Evolutionary conservation across 2,329 filamentous ascomycete species (phyloP), one percentile per base, ranked within the genome.

Genomic region (Didymella segeticola): DNA sequence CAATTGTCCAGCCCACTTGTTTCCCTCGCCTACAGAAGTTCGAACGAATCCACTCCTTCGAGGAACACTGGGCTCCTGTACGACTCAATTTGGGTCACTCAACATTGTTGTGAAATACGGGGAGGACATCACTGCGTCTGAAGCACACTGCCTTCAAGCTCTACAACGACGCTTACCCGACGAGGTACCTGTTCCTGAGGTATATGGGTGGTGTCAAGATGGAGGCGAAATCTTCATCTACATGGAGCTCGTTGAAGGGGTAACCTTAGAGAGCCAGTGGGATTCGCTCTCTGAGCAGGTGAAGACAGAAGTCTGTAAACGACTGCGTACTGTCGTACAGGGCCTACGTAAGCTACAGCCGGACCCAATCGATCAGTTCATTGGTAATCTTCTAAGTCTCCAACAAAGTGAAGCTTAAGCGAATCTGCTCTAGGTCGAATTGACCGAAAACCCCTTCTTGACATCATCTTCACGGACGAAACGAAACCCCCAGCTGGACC

Each of bases 191-290:
- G 72, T 75, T 23, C 73, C 72, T n/a, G 68, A 75, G 53, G 53
- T 76, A 17, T 75, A 71, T 53, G 68, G 72, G 8, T 75, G 61
- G 63, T 14, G 43, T 74, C 68, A 53, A 68, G 72, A n/a, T 75
- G 59, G 63, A n/a, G 42, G 51, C 15, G 43, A 66, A 30, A 58
- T 50, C 11, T 73, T 62, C 36, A 66, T 74, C 43, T 74, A 72
- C 42, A 75, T 73, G 69, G 62, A 74, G 48, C 54, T 65, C 26
- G 39, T 72, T 8, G 17, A 57, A 14, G 70, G 64, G 8, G 37
- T 55, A 38, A 61, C 64, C 14, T 36, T 74, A 5, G 63, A 71
- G 31, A 47, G 66, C 39, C 34, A 42, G 22, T 73, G 69, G 71
- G 47, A 58, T 20, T 37, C 23, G 3, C 29, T 71, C 57, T 48